Evolutionary conservation across 2,329 filamentous ascomycete genomes (phyloP).

Genomic region (Xylaria sp.): DNA sequence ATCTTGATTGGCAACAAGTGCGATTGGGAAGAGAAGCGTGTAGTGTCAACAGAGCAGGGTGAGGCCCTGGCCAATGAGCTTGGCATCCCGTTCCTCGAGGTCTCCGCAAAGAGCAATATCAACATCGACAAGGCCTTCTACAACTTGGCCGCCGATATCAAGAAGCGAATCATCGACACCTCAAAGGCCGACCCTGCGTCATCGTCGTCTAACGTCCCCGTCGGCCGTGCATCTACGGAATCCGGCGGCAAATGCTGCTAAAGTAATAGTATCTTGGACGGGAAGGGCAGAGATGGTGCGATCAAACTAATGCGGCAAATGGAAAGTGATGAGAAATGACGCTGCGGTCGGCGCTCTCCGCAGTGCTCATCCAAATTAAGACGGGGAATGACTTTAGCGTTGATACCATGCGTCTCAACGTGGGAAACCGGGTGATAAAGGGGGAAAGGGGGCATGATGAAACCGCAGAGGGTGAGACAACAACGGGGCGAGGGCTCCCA

Average conservation of each 20-base stretch:
- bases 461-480: constrained; percentile 5
- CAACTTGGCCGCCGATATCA: constrained; percentile 90
- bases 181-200: constrained; percentile 66
- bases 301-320: constrained; percentile 3
- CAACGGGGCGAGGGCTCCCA: constrained; percentile 1
- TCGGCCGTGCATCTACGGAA: constrained; percentile 54
- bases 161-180: constrained; percentile 94
- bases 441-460: constrained; percentile 2
- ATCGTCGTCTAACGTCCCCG: constrained; percentile 56
- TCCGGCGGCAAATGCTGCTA: constrained; percentile 71
- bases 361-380: constrained; percentile 9
- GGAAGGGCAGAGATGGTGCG: constrained; percentile 8
- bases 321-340: not conserved
- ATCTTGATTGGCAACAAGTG: constrained; percentile 99
- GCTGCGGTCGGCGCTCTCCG: constrained; percentile 1
- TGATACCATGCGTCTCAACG: constrained; percentile 13
- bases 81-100: constrained; percentile 96
- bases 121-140: constrained; percentile 99
- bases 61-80: constrained; percentile 92
- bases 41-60: constrained; percentile 86
- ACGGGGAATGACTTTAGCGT: constrained; percentile 4
- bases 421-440: constrained; percentile 13
- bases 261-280: constrained; percentile 18
- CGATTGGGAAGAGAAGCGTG: constrained; percentile 99
- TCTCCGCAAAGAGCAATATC: constrained; percentile 98